phyloP scores from a whole-genome alignment of 2,329 filamentous ascomycete genomes.

The Penicillium sp. region DNA sequence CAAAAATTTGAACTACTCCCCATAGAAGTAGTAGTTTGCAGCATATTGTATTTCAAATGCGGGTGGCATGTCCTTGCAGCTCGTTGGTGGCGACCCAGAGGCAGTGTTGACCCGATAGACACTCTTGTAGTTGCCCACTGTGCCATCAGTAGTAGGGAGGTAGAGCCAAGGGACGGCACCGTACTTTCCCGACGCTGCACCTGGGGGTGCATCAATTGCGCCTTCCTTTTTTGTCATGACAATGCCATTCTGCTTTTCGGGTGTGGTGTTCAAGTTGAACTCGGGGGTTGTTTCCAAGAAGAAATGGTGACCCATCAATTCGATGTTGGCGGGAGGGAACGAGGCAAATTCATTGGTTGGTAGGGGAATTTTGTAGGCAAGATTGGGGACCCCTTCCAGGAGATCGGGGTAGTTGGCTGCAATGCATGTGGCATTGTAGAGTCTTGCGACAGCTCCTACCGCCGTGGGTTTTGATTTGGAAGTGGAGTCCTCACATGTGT shows the following conservation, averaged over 20 bases:
- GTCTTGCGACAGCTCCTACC: constrained; percentile 72
- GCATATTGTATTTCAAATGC: constrained; percentile 75
- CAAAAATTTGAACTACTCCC: constrained; percentile 18
- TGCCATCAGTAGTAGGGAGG: constrained; percentile 54
- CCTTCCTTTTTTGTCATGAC: constrained; percentile 62
- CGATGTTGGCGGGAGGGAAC: constrained; percentile 56
- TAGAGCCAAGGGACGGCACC: constrained; percentile 79
- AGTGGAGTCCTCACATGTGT: constrained; percentile 70
- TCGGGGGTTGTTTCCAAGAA: constrained; percentile 73
- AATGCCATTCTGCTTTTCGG: constrained; percentile 51
- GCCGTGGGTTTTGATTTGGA: constrained; percentile 61
- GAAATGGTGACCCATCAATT: constrained; percentile 74
- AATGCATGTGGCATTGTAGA: constrained; percentile 85
- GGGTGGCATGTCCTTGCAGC: constrained; percentile 64
- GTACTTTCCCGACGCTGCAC: constrained; percentile 59
- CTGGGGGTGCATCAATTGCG: constrained; percentile 60
- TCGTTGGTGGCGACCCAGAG: constrained; percentile 71
- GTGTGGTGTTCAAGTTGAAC: constrained; percentile 70
- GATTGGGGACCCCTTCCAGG: constrained; percentile 61
- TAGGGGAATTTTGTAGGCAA: constrained; percentile 67
- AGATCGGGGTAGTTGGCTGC: constrained; percentile 68
- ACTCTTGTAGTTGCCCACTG: constrained; percentile 65
- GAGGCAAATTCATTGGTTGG: constrained; percentile 37
- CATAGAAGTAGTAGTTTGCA: constrained; percentile 70
- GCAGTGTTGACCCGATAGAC: constrained; percentile 84